These are phyloP conservation scores for Malassezia brasiliensis DNA, from an alignment of 1,284 basidiomycete species.

Conservation along the genomic window DNA sequence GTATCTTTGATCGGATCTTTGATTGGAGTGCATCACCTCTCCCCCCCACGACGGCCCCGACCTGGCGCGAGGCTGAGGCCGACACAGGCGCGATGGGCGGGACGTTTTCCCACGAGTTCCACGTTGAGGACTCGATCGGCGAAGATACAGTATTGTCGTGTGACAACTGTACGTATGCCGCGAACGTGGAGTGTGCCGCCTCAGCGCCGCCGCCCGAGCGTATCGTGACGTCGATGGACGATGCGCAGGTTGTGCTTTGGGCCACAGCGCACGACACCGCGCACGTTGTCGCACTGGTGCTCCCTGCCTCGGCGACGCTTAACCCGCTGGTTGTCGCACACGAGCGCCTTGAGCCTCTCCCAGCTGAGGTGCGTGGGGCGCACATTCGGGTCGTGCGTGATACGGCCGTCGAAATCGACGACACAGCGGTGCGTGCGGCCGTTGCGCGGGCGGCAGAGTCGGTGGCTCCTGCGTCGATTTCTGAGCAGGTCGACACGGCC, in stretches of 20 bases:
- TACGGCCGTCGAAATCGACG: not conserved
- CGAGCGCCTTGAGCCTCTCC: not conserved
- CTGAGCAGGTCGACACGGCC: not conserved
- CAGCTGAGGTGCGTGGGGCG: too few species aligned
- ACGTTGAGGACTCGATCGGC: slow-evolving; percentile 40
- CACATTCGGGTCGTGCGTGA: not conserved
- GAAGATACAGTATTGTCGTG: slow-evolving; percentile 48
- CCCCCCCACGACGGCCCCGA: not conserved
- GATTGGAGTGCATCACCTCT: not conserved
- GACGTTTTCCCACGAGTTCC: slow-evolving; percentile 48
- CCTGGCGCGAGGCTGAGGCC: slow-evolving; percentile 43
- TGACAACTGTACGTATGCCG: slow-evolving; percentile 37
- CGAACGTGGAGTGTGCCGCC: slow-evolving; percentile 45
- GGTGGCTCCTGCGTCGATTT: not conserved
- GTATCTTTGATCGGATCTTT: slow-evolving; percentile 39
- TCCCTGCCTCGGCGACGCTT: not conserved
- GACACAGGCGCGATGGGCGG: slow-evolving; percentile 50
- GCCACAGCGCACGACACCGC: not conserved
- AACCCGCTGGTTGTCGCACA: not conserved
- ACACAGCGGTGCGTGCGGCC: not conserved
- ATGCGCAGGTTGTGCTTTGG: not conserved
- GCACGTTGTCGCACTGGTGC: not conserved
- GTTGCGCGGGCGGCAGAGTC: not conserved
- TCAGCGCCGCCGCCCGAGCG: slow-evolving; percentile 16
- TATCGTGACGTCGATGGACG: not conserved